Percentiles rank a stretch among this genome's conserved stretches.
phyloP scores from a whole-genome alignment of 2,329 filamentous ascomycete genomes.

The Diaporthe eres region DNA sequence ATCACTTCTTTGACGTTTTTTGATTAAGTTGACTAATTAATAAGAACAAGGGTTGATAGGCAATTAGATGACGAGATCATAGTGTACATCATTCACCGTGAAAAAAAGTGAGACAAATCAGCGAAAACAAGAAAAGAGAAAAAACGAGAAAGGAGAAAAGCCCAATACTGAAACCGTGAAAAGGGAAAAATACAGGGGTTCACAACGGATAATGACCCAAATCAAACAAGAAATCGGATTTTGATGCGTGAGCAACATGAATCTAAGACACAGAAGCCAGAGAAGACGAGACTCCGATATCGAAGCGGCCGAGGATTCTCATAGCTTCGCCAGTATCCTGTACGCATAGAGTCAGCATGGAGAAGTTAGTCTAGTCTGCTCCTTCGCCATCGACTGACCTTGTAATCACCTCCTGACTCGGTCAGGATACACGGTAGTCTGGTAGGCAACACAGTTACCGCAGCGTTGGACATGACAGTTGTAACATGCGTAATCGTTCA shows the following conservation, averaged over 20 bases:
- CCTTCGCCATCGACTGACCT: not conserved
- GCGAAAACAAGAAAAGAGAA: not conserved
- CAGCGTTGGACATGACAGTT: slow-evolving; percentile 10
- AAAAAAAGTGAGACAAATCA: not conserved
- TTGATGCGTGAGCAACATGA: not conserved
- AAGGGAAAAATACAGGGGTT: not conserved
- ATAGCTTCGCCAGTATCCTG: not conserved
- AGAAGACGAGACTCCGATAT: not conserved
- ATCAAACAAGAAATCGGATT: no score
- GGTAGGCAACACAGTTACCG: slow-evolving; percentile 4
- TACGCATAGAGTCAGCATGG: not conserved
- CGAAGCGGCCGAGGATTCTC: not conserved
- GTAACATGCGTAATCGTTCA: slow-evolving; percentile 7
- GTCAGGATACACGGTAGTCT: slow-evolving; percentile 16
- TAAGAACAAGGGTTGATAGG: not conserved
- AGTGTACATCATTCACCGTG: not conserved
- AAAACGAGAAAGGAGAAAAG: no score
- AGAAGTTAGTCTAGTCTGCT: not conserved
- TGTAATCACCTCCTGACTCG: not conserved
- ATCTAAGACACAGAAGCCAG: not conserved
- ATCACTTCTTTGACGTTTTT: not conserved
- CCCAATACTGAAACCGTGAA: not conserved
- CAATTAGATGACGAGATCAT: not conserved
- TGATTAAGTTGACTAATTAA: not conserved
- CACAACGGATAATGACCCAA: no score